Percentiles rank a stretch among this genome's conserved stretches.
Evolutionary conservation across 805 yeast species (phyloP).

Genomic region (Lachancea fermentati): DNA sequence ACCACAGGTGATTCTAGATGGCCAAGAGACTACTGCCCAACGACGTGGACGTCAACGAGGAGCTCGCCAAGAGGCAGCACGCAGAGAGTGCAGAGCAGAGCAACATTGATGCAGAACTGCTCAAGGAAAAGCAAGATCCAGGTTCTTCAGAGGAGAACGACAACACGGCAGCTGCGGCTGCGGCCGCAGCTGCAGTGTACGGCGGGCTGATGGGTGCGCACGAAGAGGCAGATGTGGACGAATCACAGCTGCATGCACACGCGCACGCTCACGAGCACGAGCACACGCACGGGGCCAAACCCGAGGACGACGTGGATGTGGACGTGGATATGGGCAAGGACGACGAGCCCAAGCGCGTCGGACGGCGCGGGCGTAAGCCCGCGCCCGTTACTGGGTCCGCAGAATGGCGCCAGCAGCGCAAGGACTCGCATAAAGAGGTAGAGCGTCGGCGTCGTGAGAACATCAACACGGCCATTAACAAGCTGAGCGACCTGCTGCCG

Average conservation of each 20-base stretch:
- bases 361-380: slow-evolving; percentile 27
- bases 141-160: slow-evolving; percentile 7
- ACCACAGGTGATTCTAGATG: slow-evolving; percentile 2
- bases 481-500: slow-evolving; percentile 71
- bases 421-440: slow-evolving; percentile 91
- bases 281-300: slow-evolving; percentile 1
- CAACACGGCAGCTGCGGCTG: slow-evolving; percentile 21
- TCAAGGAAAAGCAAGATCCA: slow-evolving; percentile 11
- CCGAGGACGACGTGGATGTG: slow-evolving; percentile 8
- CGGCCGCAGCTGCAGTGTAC: slow-evolving; percentile 25
- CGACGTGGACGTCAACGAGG: slow-evolving; percentile 16
- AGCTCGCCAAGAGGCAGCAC: slow-evolving; percentile 6
- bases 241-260: slow-evolving; percentile 6
- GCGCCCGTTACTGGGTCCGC: slow-evolving; percentile 27
- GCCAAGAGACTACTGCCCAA: slow-evolving; percentile 16
- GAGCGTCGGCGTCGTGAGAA: slow-evolving; percentile 88
- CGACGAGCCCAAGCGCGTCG: slow-evolving; percentile 12
- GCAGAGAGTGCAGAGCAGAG: slow-evolving; percentile 12
- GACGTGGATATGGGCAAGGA: slow-evolving; percentile 3
- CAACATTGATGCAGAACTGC: slow-evolving; percentile 30
- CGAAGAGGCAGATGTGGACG: slow-evolving; percentile 13
- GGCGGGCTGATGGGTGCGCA: slow-evolving; percentile 23
- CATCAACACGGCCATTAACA: slow-evolving; percentile 81
- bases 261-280: slow-evolving; percentile 5
- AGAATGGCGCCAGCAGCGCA: slow-evolving; percentile 46